Evolutionary conservation across 2,329 filamentous ascomycete genomes (phyloP).

Genomic region (Beauveria varroae): DNA sequence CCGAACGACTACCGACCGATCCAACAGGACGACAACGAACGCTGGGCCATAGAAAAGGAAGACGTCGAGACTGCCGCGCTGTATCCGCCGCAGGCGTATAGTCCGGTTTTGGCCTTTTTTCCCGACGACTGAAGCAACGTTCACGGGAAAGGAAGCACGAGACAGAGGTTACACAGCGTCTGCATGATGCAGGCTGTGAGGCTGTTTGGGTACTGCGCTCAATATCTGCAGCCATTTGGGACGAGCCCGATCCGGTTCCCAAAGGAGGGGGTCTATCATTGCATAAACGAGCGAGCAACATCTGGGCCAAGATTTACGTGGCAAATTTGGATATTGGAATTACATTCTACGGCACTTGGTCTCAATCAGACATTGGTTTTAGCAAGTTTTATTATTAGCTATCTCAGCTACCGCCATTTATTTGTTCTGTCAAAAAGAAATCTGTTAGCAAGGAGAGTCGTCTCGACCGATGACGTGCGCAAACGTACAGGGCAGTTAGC

Average conservation of each 20-base stretch:
- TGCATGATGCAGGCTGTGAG: background rate
- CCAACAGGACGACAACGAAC: background rate
- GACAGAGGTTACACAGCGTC: background rate
- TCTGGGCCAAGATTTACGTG: background rate
- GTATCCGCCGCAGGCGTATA: constrained; percentile 14
- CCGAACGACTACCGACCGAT: background rate
- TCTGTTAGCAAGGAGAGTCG: background rate
- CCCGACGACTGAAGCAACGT: constrained; percentile 8
- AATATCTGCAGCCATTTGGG: background rate
- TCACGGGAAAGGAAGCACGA: background rate
- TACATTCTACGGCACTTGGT: background rate
- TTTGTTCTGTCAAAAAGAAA: constrained; percentile 12
- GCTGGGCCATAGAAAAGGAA: constrained; percentile 9
- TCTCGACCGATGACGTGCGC: background rate
- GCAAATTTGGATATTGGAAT: background rate
- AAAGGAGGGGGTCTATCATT: no score
- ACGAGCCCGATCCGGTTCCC: background rate
- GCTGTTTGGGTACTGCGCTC: background rate
- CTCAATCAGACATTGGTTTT: background rate
- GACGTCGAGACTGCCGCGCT: constrained; percentile 6
- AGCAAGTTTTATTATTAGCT: constrained; percentile 21
- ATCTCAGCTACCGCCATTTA: constrained; percentile 14
- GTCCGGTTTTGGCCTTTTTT: constrained; percentile 27
- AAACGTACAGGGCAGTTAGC: constrained; percentile 34
- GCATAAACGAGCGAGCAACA: no score